These are phyloP conservation scores for Setaria italica DNA, from an alignment of 202 grass and related monocot species.

Conservation along the genomic window DNA sequence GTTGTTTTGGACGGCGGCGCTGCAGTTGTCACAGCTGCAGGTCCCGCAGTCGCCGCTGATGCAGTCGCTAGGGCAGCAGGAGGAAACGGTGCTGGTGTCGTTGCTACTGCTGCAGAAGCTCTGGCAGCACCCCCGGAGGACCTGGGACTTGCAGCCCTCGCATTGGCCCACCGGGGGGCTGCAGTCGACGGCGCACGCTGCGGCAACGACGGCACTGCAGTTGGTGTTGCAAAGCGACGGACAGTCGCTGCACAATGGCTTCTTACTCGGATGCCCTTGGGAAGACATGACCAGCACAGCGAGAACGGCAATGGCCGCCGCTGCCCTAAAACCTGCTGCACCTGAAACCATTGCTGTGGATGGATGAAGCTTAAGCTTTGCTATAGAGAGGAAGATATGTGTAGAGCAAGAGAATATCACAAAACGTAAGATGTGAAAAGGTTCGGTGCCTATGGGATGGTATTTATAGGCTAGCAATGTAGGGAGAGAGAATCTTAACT, in stretches of 20 bases:
- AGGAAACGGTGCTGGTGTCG: not conserved
- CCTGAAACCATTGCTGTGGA: not conserved
- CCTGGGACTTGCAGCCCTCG: not conserved
- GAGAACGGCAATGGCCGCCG: not conserved
- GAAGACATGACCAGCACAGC: not conserved
- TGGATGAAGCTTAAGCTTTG: not conserved
- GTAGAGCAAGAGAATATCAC: too few relatives aligned
- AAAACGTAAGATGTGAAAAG: too few relatives aligned
- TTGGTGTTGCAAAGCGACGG: not conserved
- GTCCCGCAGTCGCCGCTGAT: not conserved
- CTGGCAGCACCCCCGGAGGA: not conserved
- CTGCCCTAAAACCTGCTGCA: not conserved
- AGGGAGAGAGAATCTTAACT: too few relatives aligned
- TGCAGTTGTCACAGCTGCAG: not conserved
- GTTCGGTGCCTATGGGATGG: too few relatives aligned
- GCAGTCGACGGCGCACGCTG: fast-evolving
- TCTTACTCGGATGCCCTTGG: not conserved
- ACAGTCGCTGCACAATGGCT: slow-evolving; percentile 1
- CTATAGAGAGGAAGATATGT: not conserved
- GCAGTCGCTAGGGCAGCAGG: not conserved
- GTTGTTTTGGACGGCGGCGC: not conserved
- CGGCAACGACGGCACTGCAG: not conserved
- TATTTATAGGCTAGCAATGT: too few relatives aligned
- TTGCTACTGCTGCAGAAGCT: too few relatives aligned
- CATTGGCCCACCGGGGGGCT: not conserved